Evolutionary conservation across 2,329 filamentous ascomycete genomes (phyloP).

Genomic region (Alternaria dauci): DNA sequence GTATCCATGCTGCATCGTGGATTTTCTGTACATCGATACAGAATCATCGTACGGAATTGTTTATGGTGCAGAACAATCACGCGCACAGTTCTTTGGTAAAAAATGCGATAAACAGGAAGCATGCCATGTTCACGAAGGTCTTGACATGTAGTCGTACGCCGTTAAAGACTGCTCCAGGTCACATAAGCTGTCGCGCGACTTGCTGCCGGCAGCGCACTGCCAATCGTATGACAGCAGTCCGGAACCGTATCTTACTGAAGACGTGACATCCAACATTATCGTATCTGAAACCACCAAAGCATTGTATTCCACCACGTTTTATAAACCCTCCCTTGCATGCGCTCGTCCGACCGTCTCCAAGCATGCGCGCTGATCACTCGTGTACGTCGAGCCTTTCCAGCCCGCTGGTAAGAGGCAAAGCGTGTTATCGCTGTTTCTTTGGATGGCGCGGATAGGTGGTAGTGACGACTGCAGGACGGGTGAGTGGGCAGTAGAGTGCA

Average conservation of each 20-base stretch:
- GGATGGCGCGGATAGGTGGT: not conserved
- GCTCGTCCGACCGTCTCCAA: not conserved
- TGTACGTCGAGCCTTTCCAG: not conserved
- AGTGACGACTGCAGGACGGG: no score
- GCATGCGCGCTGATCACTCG: not conserved
- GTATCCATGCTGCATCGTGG: not conserved
- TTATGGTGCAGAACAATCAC: no score
- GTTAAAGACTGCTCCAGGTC: not conserved
- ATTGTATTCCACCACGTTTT: not conserved
- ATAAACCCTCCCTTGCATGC: not conserved
- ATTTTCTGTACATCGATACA: not conserved
- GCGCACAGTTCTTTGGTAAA: no score
- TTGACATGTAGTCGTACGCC: not conserved
- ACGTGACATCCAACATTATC: accelerated
- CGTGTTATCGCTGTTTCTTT: not conserved
- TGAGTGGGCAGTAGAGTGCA: not conserved
- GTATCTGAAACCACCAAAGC: no score
- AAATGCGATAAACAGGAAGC: not conserved
- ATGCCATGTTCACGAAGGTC: not conserved
- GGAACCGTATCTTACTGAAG: not conserved
- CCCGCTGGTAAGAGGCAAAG: no score
- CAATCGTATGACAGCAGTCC: not conserved
- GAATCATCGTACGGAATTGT: not conserved
- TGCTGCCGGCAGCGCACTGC: not conserved
- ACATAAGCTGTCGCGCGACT: not conserved